Percentiles rank a stretch among this genome's conserved stretches.
Evolutionary conservation across 768 basidiomycete species (phyloP).

Genomic region (Leucogyrophana mollusca): DNA sequence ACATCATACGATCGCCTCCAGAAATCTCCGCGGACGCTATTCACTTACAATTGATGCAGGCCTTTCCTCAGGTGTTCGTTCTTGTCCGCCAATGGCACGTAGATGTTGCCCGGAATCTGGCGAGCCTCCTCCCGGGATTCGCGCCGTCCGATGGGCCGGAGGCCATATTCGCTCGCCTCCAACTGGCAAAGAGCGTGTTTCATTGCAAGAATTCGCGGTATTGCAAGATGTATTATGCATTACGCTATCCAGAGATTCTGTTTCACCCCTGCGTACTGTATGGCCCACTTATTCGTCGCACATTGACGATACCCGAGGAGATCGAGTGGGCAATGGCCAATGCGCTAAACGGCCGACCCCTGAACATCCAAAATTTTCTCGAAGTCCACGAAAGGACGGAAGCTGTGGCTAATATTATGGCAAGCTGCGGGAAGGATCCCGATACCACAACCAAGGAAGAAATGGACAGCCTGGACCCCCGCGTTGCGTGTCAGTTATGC

Average conservation of each 20-base stretch:
- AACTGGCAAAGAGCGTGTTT: conserved; percentile 28
- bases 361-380: conserved; percentile 19
- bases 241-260: conserved; percentile 25
- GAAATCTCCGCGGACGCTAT: conserved; percentile 9
- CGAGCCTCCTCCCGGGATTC: conserved; percentile 23
- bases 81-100: conserved; percentile 26
- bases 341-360: conserved; percentile 21
- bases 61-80: conserved; percentile 14
- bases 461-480: conserved; percentile 21
- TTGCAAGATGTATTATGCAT: neutral
- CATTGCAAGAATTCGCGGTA: conserved; percentile 8
- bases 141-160: conserved; percentile 14
- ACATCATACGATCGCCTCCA: conserved; percentile 21
- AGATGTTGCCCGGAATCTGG: conserved; percentile 22
- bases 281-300: conserved; percentile 4
- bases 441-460: conserved; percentile 18
- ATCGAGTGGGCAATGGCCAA: neutral
- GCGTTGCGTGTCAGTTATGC: conserved; percentile 19
- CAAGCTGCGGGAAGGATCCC: conserved; percentile 22
- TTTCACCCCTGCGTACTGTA: conserved; percentile 26
- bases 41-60: conserved; percentile 12
- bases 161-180: conserved; percentile 17
- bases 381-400: conserved; percentile 17
- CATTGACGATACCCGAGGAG: no score
- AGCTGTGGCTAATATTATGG: conserved; percentile 13